Percentiles rank a stretch among this genome's conserved stretches.
phyloP scores from a whole-genome alignment of 495 filamentous ascomycete species.

The Xylaria venustula region DNA sequence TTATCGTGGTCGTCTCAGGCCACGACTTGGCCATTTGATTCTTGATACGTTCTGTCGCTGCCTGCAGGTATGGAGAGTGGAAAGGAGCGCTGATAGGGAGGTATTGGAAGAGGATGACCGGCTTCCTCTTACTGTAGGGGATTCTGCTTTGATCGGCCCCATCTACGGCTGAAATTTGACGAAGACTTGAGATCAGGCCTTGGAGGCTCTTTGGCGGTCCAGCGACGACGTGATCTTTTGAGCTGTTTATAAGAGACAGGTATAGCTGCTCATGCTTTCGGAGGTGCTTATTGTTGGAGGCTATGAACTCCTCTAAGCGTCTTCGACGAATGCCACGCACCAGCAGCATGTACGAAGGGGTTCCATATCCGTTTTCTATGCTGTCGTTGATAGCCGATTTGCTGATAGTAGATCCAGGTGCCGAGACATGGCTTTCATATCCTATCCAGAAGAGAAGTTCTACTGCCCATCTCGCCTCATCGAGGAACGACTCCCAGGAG shows the following conservation, averaged over 20 bases:
- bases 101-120: conserved; percentile 82
- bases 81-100: conserved; percentile 88
- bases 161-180: conserved; percentile 81
- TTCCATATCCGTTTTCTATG: conserved; percentile 75
- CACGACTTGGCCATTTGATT: conserved; percentile 68
- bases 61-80: conserved; percentile 75
- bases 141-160: conserved; percentile 83
- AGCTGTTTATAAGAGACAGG: conserved; percentile 82
- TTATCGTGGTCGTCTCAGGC: conserved; percentile 60
- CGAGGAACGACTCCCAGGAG: conserved; percentile 74
- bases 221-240: conserved; percentile 84
- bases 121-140: conserved; percentile 83
- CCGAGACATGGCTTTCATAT: conserved; percentile 82
- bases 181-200: conserved; percentile 77
- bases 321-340: conserved; percentile 73
- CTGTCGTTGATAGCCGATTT: conserved; percentile 80
- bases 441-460: conserved; percentile 91
- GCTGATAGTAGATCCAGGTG: conserved; percentile 79
- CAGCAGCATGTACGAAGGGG: conserved; percentile 81
- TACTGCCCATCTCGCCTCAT: conserved; percentile 66
- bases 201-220: conserved; percentile 85
- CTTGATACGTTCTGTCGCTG: conserved; percentile 48
- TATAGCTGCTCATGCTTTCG: conserved; percentile 76
- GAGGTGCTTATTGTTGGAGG: conserved; percentile 79
- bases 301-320: conserved; percentile 76